Conservation (phyloP, 805 yeast species). For the Suhomyces canberraensis region DNA sequence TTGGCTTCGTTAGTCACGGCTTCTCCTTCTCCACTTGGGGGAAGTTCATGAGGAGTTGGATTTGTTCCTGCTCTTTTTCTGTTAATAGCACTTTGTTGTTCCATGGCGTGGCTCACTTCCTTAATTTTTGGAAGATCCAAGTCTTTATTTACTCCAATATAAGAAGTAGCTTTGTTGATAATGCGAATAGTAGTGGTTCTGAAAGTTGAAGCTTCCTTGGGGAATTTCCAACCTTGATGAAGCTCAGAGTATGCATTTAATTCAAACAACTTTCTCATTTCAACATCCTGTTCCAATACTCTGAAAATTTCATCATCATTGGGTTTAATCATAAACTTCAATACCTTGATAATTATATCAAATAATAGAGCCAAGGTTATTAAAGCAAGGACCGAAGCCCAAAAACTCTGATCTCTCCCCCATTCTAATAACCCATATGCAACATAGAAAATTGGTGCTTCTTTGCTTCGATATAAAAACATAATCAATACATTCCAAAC, state of each 20-base stretch:
- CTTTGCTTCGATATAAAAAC: slow-evolving; percentile 54
- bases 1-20: slow-evolving; percentile 26
- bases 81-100: slow-evolving; percentile 27
- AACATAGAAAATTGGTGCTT: slow-evolving; percentile 65
- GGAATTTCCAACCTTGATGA: slow-evolving; percentile 75
- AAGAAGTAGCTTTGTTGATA: slow-evolving; percentile 18
- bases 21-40: slow-evolving; percentile 44
- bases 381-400: slow-evolving; percentile 70
- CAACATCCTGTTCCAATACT: slow-evolving; percentile 65
- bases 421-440: slow-evolving; percentile 66
- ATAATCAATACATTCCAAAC: slow-evolving; percentile 80
- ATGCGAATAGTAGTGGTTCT: slow-evolving; percentile 8
- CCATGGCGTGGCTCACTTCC: slow-evolving; percentile 2
- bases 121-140: slow-evolving; percentile 3
- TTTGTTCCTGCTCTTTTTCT: slow-evolving; percentile 50
- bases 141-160: slow-evolving; percentile 8
- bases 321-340: slow-evolving; percentile 56
- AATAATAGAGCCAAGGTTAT: slow-evolving; percentile 56
- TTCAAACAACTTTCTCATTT: slow-evolving; percentile 68
- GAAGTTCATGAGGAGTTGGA: slow-evolving; percentile 45
- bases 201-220: slow-evolving; percentile 39
- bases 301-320: slow-evolving; percentile 80
- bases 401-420: slow-evolving; percentile 81
- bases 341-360: slow-evolving; percentile 61
- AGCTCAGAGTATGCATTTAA: slow-evolving; percentile 68